Evolutionary conservation across 805 yeast species (phyloP), one percentile per base, ranked within the genome.

Genomic region (Dipodascopsis tothii): DNA sequence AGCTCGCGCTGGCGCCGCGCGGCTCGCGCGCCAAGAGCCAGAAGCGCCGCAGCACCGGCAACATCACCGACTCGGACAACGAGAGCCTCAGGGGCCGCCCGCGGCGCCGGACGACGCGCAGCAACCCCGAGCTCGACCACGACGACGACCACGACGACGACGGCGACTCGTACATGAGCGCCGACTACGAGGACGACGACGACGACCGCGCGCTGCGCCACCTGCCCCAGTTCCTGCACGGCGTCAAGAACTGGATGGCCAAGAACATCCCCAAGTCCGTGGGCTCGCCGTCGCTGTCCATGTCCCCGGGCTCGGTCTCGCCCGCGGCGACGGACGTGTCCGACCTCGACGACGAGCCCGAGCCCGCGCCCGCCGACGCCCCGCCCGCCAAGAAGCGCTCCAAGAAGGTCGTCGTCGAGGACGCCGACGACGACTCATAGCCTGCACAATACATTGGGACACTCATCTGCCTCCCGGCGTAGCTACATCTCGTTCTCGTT

Each of bases 181-280:
- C 9, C 7, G 32, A 35, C 5, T n/a, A n/a, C n/a, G 52, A 48
- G 5, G 50, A 36, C 4, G 43, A 48, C 3, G 53, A 50, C 34
- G 54, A 43, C 21, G 44, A 48, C 27, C 40, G 30, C 22, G 27
- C 41, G 21, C 25, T 48, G 35, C 40, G 41, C 3, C 51, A 46
- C 6, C 39, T 50, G 16, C 54, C 52, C 1, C 19, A 33, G 33
- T 33, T 50, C 19, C 41, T 48, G 9, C 41, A 44, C 11, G 52
- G 53, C 21, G 41, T 41, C 1, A 50, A 48, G 35, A 44, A 21
- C 21, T 50, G 52, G 52, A 48, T 50, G 46, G 35, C 33, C 2
- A 14, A 35, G 38, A 35, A 33, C 36, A 33, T 17, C 18, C 21
- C 36, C 9, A 33, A 33, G 21, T 17, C 36, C 36, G 21, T 33